These are phyloP conservation scores for Gliomastix tumulicola DNA, from an alignment of 2,329 filamentous ascomycete species.

Conservation along the genomic window DNA sequence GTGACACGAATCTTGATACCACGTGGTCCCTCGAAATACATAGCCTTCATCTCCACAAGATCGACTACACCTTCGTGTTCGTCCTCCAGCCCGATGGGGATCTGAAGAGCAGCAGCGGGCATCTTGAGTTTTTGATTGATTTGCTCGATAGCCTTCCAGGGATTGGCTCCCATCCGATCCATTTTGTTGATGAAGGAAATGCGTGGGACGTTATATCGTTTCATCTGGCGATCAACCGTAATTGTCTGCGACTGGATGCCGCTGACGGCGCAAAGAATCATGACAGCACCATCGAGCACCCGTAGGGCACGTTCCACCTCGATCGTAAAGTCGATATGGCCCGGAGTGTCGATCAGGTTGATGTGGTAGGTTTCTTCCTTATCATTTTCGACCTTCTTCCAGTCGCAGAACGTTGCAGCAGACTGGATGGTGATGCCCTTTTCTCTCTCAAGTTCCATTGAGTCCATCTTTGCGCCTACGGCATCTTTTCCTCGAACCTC, in stretches of 20 bases:
- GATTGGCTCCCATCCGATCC: constrained; percentile 97
- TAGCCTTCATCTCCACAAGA: constrained; percentile 82
- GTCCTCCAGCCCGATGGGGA: constrained; percentile 90
- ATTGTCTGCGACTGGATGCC: constrained; percentile 98
- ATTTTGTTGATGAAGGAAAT: constrained; percentile 99
- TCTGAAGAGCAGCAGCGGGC: constrained; percentile 84
- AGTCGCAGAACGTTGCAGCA: constrained; percentile 95
- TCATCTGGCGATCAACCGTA: constrained; percentile 97
- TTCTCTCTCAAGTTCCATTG: constrained; percentile 96
- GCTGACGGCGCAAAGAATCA: constrained; percentile 96
- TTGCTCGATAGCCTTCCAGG: constrained; percentile 94
- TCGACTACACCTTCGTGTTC: constrained; percentile 90
- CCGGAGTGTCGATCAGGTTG: constrained; percentile 97
- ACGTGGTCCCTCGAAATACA: constrained; percentile 82
- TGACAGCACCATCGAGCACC: constrained; percentile 92
- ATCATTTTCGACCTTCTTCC: constrained; percentile 79
- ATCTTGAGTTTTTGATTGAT: constrained; percentile 96
- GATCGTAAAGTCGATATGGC: constrained; percentile 98
- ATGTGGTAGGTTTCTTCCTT: constrained; percentile 91
- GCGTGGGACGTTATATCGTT: constrained; percentile 91
- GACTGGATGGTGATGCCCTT: constrained; percentile 99
- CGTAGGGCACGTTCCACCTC: constrained; percentile 93
- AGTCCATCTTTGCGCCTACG: constrained; percentile 99
- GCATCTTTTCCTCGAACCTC: constrained; percentile 93
- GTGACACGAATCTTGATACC: constrained; percentile 71